Base-by-base conservation (phyloP, 257 asterid species). In the Plantago ovata region DNA sequence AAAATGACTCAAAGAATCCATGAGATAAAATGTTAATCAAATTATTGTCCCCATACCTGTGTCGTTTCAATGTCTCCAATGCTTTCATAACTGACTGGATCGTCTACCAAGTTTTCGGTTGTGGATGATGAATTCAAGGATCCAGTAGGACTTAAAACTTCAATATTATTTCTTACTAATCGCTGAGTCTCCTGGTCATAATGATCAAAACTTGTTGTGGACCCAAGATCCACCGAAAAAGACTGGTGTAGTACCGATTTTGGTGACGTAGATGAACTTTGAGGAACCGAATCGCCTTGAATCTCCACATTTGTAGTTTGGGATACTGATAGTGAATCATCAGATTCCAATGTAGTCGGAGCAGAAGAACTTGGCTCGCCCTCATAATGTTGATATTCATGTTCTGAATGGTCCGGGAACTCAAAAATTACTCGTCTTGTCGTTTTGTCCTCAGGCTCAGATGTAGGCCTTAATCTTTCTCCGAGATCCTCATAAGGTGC, bases 221-320 rank as follows among this genome's bases (percentile, higher is more conserved):
- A 65, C 13, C 58, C 61, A 28, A 65, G 74, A 64, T 73, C 75
- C 50, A 71, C 38, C 13, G 84, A 84, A 10, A 79, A 64, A 18
- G 72, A 68, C 10, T 78, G 77, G 38, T 71, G 85, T 21, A 84
- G 64, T 43, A 80, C 84, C 3, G 94, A 81, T 48, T 68, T 77
- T 10, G 94, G 94, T 19, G 87, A 81, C 12, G 61, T 40, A 19
- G 69, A 67, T 45, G 80, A 10, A 13, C 53, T 45, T 23, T 72
- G 73, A 64, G 56, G 61, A 28, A 36, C 51, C n/a, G 73, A 64
- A 66, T 58, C 11, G 64, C 66, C 76, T 64, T 69, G 73, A n/a
- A 49, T 58, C 38, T n/a, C 57, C 10, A 43, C 57, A 49, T 60
- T 69, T 7, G 48, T 71, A 22, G 21, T 64, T 15, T 56, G 36